phyloP scores from a whole-genome alignment of 139 green algal species.

The Pseudopediastrum boryanum region DNA sequence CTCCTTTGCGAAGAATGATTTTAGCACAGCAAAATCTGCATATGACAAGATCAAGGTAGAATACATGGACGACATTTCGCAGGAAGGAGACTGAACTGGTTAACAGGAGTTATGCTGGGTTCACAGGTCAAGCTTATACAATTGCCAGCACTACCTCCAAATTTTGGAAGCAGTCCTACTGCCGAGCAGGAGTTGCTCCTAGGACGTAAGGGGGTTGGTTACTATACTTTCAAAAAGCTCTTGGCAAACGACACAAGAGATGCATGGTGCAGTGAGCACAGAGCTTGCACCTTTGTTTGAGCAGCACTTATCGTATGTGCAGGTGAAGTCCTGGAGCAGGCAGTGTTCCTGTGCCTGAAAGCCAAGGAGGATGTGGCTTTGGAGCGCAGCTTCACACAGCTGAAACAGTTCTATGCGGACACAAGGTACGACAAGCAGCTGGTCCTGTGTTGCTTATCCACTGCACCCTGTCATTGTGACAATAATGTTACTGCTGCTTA shows the following conservation, averaged over 20 bases:
- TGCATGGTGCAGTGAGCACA: neutral
- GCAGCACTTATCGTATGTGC: slow-evolving; percentile 9
- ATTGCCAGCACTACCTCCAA: slow-evolving; percentile 75
- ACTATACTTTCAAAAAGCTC: neutral
- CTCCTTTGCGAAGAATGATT: slow-evolving; percentile 56
- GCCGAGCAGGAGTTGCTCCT: slow-evolving; percentile 78
- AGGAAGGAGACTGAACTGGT: neutral
- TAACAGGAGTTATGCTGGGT: neutral
- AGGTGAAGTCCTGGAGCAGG: slow-evolving; percentile 90
- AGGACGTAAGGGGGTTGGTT: slow-evolving; percentile 58
- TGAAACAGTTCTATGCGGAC: slow-evolving; percentile 91
- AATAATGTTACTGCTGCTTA: too few species aligned
- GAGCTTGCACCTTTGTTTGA: neutral
- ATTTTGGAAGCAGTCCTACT: slow-evolving; percentile 61
- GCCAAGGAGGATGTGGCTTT: slow-evolving; percentile 83
- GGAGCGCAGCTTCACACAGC: slow-evolving; percentile 89
- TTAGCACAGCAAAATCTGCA: slow-evolving; percentile 42
- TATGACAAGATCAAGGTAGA: slow-evolving; percentile 66
- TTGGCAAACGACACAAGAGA: neutral
- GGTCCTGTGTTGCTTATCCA: too few species aligned
- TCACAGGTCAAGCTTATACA: slow-evolving; percentile 82
- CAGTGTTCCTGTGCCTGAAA: slow-evolving; percentile 81
- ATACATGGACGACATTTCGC: neutral
- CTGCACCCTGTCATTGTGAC: too few species aligned
- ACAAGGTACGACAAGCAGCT: slow-evolving; percentile 73